phyloP scores from a whole-genome alignment of 768 basidiomycete species.

The Tulasnella sp. region DNA sequence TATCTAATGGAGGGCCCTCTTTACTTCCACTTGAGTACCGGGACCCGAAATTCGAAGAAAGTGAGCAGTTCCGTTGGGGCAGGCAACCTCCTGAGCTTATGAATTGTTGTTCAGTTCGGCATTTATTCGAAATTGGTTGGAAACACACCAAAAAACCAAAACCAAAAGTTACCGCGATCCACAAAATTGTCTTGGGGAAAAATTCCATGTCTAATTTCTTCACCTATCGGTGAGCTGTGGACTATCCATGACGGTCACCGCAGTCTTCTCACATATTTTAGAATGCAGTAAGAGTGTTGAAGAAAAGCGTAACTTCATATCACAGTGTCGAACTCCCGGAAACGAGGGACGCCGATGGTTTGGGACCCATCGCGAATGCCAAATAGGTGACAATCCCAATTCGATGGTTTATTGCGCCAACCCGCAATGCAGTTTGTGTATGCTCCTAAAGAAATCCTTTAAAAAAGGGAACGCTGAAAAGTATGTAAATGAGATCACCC shows the following conservation, averaged over 20 bases:
- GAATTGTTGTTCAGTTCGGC: neutral
- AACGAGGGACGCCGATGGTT: constrained; percentile 20
- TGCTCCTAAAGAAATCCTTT: constrained; percentile 1
- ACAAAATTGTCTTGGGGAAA: constrained; percentile 9
- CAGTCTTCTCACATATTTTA: neutral
- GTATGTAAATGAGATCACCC: neutral
- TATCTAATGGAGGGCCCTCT: neutral
- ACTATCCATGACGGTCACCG: neutral
- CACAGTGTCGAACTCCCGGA: neutral
- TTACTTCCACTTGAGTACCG: constrained; percentile 4
- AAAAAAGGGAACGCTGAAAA: neutral
- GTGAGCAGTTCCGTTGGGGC: neutral
- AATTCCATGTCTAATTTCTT: neutral
- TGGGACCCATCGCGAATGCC: constrained; percentile 13
- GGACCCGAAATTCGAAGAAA: constrained; percentile 23
- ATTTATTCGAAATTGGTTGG: neutral
- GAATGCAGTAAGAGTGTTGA: neutral
- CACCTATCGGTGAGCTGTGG: neutral
- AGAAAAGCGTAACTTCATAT: constrained; percentile 12
- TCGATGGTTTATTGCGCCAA: neutral
- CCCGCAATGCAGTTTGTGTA: neutral
- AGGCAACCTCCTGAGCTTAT: too few relatives aligned
- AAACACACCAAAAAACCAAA: neutral
- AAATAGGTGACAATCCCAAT: constrained; percentile 8
- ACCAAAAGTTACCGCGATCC: neutral